A percentile compares a stretch with the other conserved stretches of the same genome.
phyloP scores from a whole-genome alignment of 1,284 basidiomycete genomes.

The Sporisorium graminicola region DNA sequence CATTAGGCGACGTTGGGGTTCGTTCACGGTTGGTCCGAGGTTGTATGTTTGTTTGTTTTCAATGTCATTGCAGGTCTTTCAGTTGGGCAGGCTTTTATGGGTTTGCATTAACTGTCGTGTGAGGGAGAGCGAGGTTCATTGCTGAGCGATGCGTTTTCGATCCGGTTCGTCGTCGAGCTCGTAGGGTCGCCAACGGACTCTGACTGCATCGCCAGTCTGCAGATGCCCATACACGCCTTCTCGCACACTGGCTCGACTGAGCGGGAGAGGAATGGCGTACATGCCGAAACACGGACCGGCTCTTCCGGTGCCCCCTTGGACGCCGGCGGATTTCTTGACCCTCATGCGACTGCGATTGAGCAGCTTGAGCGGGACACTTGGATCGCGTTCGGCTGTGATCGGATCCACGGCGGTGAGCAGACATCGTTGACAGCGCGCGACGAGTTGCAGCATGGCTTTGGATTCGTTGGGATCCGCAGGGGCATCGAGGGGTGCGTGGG shows the following conservation, averaged over 20 bases:
- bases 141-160: not conserved
- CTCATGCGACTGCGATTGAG: constrained; percentile 43
- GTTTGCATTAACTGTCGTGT: not conserved
- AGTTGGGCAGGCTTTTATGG: not conserved
- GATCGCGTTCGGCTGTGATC: constrained; percentile 48
- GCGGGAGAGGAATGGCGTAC: constrained; percentile 53
- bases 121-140: not conserved
- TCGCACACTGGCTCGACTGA: not conserved
- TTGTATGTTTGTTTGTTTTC: no score
- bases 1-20: constrained; percentile 5
- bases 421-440: constrained; percentile 57
- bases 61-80: not conserved
- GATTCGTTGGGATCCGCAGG: not conserved
- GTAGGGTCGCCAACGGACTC: constrained; percentile 34
- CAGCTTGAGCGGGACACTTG: constrained; percentile 51
- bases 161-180: constrained; percentile 38
- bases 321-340: constrained; percentile 31
- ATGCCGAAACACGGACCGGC: constrained; percentile 60
- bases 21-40: not conserved
- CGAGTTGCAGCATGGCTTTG: constrained; percentile 47
- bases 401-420: constrained; percentile 59
- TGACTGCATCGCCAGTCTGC: constrained; percentile 35
- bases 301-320: constrained; percentile 30
- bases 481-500: no score
- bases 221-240: constrained; percentile 27